These are phyloP conservation scores for Apiosordaria backusii DNA, from an alignment of 495 filamentous ascomycete species.

Conservation along the genomic window DNA sequence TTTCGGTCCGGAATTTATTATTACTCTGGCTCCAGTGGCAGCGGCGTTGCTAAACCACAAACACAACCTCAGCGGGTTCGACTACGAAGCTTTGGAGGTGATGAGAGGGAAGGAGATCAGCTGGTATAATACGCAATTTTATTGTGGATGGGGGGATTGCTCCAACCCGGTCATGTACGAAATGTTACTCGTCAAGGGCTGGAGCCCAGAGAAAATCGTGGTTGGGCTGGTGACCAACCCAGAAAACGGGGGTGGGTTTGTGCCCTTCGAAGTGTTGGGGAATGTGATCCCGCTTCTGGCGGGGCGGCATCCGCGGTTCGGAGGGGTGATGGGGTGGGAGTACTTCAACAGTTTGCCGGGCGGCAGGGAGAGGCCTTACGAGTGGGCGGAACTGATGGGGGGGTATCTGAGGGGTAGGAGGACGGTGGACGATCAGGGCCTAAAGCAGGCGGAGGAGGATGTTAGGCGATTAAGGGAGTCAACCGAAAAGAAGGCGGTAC, in stretches of 20 bases:
- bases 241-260: slow-evolving; percentile 57
- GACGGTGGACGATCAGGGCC: slow-evolving; percentile 4
- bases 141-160: slow-evolving; percentile 73
- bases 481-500: neutral
- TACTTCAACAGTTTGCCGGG: slow-evolving; percentile 74
- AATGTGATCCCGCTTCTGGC: slow-evolving; percentile 37
- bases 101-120: slow-evolving; percentile 61
- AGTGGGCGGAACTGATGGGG: slow-evolving; percentile 58
- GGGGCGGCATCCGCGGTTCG: slow-evolving; percentile 49
- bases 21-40: slow-evolving; percentile 78
- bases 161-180: slow-evolving; percentile 56
- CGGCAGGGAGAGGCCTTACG: slow-evolving; percentile 56
- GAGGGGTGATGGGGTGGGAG: slow-evolving; percentile 86
- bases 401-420: slow-evolving; percentile 27
- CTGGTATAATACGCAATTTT: slow-evolving; percentile 87
- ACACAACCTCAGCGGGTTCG: slow-evolving; percentile 67
- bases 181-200: slow-evolving; percentile 71
- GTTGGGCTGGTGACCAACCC: slow-evolving; percentile 75
- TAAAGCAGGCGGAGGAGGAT: neutral
- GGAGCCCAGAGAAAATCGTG: slow-evolving; percentile 68
- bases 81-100: slow-evolving; percentile 67
- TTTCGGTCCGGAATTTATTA: slow-evolving; percentile 65
- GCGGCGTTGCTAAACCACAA: slow-evolving; percentile 57
- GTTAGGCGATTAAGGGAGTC: neutral
- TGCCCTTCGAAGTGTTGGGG: slow-evolving; percentile 34